Base-by-base conservation (phyloP, 2,329 filamentous ascomycete genomes). In the Colletotrichum falcatum region DNA sequence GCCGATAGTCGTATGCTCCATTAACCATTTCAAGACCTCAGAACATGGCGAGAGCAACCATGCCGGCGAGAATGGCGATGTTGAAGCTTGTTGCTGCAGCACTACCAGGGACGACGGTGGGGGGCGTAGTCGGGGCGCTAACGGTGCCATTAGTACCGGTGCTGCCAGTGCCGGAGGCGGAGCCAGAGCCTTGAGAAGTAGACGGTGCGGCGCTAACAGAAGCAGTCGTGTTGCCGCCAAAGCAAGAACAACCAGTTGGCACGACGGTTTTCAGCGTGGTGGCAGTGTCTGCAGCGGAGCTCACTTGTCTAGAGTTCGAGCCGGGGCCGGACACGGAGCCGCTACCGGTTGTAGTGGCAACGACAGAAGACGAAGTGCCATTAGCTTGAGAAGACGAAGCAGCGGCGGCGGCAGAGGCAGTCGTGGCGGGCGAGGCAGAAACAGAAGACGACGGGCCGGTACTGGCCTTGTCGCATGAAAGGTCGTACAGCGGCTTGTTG, bases 401-500 rank as follows among this genome's bases (percentile, higher is more conserved):
- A n/a, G n/a, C n/a, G 26, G 51, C 37, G 46, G 64, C 28, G 49
- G 65, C 26, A 18, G 71, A 56, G 1, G 71, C 68, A 20, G 71
- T 69, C 3, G 74, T 72, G 8, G 76, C 75, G 6, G 74, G 74
- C 14, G 76, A 69, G 7, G 77, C 37, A 46, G 64, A 23, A 26
- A 51, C 42, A 14, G 65, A 60, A 12, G 72, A 67, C 16, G 65
- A 73, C 26, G 58, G 54, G 14, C 54, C n/a, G 23, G 70, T 66
- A 59, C 23, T 65, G 74, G 76, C 73, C 70, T 77, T 79, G 66
- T 81, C 78, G 83, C 90, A 93, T 54, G 86, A 87, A 64, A 92
- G 86, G 77, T 92, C 88, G 77, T 86, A 92, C 42, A 91, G 81
- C 30, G 90, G 89, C 56, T 82, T 87, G 71, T 81, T 83, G 75